phyloP scores from a whole-genome alignment of 257 asterid species.

The Gentiana dahurica region DNA sequence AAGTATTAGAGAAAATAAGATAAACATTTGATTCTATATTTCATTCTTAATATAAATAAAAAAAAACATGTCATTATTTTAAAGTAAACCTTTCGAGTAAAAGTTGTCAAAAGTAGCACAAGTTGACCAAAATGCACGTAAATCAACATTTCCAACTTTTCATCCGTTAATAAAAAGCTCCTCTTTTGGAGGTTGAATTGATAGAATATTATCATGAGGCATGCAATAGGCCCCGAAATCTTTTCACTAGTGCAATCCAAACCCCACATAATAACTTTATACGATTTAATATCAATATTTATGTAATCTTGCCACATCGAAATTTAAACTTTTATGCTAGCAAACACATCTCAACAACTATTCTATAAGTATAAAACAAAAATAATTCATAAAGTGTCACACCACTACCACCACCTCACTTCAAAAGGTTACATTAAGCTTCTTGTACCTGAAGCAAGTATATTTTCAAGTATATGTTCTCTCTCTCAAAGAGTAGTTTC shows the following conservation, averaged over 20 bases:
- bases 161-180: constrained; percentile 22
- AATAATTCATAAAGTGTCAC: background rate
- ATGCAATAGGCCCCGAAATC: constrained; percentile 26
- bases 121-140: no score
- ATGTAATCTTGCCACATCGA: constrained; percentile 26
- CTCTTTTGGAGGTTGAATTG: constrained; percentile 28
- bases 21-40: no score
- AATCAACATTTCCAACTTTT: no score
- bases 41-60: no score
- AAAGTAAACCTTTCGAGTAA: no score
- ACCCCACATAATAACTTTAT: constrained; percentile 35
- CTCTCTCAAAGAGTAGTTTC: constrained; percentile 6
- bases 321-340: constrained; percentile 33
- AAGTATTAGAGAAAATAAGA: no score
- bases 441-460: constrained; percentile 40
- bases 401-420: background rate
- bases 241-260: constrained; percentile 46
- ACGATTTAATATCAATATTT: constrained; percentile 8
- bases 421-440: constrained; percentile 28
- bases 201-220: constrained; percentile 39
- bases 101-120: no score
- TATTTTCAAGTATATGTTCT: constrained; percentile 20
- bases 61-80: no score
- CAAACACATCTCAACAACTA: constrained; percentile 26
- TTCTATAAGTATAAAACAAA: constrained; percentile 10